phyloP scores from a whole-genome alignment of 306 rosid genomes.

The Lathyrus tuberosus region DNA sequence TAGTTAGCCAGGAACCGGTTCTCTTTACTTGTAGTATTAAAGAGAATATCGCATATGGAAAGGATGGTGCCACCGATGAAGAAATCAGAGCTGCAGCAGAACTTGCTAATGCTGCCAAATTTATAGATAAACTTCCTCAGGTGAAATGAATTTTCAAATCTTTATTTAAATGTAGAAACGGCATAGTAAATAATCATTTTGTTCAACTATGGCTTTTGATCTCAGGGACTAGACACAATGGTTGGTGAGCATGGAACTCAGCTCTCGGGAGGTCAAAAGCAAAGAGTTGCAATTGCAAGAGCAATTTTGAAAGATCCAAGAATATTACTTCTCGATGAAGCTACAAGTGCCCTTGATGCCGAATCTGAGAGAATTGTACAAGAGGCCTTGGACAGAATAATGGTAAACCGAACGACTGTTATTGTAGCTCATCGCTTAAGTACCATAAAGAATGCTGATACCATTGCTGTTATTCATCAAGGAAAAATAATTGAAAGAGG shows the following conservation, averaged over 20 bases:
- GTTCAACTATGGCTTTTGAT: slow-evolving; percentile 27
- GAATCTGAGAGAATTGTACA: slow-evolving; percentile 72
- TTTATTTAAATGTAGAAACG: slow-evolving; percentile 8
- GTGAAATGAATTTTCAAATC: slow-evolving; percentile 25
- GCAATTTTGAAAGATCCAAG: slow-evolving; percentile 74
- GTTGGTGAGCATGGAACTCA: slow-evolving; percentile 76
- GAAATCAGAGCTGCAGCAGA: slow-evolving; percentile 44
- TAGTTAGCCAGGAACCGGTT: slow-evolving; percentile 86
- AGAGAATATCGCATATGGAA: slow-evolving; percentile 81
- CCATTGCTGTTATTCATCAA: slow-evolving; percentile 65
- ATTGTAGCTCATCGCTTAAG: slow-evolving; percentile 75
- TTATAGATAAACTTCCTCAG: slow-evolving; percentile 43
- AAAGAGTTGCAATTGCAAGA: slow-evolving; percentile 73
- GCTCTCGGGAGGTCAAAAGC: slow-evolving; percentile 72
- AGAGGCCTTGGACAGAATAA: slow-evolving; percentile 64
- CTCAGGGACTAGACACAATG: slow-evolving; percentile 67
- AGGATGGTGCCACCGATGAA: slow-evolving; percentile 60
- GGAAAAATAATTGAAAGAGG: slow-evolving; percentile 72
- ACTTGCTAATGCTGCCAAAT: slow-evolving; percentile 45
- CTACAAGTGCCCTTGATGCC: slow-evolving; percentile 63
- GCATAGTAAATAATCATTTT: not conserved
- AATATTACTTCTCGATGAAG: slow-evolving; percentile 70
- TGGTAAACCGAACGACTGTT: slow-evolving; percentile 68
- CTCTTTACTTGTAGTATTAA: slow-evolving; percentile 71
- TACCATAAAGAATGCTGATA: slow-evolving; percentile 64